Evolutionary conservation across 345 rosid genomes (phyloP).

Genomic region (Capsella bursapastoris): DNA sequence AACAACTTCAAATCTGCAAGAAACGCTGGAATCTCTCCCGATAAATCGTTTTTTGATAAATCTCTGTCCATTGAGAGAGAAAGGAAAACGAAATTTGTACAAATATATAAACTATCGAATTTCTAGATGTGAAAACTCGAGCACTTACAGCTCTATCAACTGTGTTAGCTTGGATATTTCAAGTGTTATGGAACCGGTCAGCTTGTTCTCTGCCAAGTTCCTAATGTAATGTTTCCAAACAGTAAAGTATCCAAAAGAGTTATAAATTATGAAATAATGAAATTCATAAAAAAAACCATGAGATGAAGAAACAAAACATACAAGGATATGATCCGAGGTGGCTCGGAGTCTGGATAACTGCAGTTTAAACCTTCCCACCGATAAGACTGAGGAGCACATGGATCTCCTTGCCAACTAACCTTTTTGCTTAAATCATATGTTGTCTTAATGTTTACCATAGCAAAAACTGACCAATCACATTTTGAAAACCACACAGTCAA

Average conservation of each 20-base stretch:
- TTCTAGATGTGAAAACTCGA: neutral
- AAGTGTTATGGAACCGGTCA: constrained; percentile 43
- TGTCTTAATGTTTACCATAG: constrained; percentile 52
- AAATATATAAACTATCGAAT: neutral
- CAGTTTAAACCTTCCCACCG: constrained; percentile 56
- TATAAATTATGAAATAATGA: neutral
- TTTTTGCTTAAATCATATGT: constrained; percentile 41
- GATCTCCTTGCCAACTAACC: constrained; percentile 63
- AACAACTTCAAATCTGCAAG: constrained; percentile 52
- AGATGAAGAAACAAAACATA: constrained; percentile 36
- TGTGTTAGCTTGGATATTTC: constrained; percentile 44
- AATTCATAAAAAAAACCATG: neutral
- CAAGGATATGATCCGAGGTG: constrained; percentile 53
- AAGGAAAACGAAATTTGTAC: neutral
- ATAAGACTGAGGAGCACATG: constrained; percentile 45
- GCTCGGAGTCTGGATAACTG: constrained; percentile 24
- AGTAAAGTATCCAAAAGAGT: constrained; percentile 28
- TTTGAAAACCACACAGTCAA: neutral
- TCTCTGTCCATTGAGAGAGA: constrained; percentile 50
- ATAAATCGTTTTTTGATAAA: constrained; percentile 58
- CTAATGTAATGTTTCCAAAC: constrained; percentile 34
- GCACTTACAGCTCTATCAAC: constrained; percentile 49
- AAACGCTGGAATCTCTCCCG: constrained; percentile 55
- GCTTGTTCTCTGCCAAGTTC: constrained; percentile 48
- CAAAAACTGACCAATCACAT: constrained; percentile 44